A percentile compares a stretch with the other conserved stretches of the same genome.
Conservation (phyloP, 257 asterid genomes). For the Plectranthus barbatus region DNA sequence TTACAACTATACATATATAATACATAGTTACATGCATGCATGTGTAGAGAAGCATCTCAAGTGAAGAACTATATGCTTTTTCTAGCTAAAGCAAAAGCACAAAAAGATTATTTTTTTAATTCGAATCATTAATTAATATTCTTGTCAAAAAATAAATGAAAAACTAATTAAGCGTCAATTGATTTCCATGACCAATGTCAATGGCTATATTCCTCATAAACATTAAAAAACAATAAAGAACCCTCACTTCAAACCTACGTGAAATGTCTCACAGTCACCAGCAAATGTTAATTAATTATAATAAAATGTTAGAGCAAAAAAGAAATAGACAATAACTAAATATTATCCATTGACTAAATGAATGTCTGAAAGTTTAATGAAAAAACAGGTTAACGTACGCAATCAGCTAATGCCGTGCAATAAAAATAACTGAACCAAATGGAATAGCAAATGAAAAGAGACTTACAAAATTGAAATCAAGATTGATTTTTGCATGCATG, state of each 20-base stretch:
- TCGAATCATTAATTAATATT: not conserved
- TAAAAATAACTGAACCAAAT: no score
- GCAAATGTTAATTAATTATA: not conserved
- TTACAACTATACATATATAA: no score
- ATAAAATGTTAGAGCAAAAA: not conserved
- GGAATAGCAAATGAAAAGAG: not conserved
- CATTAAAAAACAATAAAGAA: not conserved
- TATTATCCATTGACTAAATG: not conserved
- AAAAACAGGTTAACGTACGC: not conserved
- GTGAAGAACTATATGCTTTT: not conserved
- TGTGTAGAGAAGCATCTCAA: no score
- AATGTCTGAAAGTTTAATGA: not conserved
- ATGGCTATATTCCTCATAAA: not conserved
- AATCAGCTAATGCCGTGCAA: no score
- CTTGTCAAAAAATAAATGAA: not conserved
- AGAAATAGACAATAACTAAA: no score
- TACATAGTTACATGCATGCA: no score
- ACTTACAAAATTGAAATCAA: no score
- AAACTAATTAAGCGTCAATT: not conserved
- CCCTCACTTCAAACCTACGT: not conserved
- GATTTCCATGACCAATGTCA: not conserved
- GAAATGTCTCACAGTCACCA: not conserved
- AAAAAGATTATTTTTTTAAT: no score
- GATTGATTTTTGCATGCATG: no score
- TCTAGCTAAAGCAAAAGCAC: not conserved